Conservation (phyloP, 1,284 basidiomycete genomes). For the Heterobasidion occidentale region DNA sequence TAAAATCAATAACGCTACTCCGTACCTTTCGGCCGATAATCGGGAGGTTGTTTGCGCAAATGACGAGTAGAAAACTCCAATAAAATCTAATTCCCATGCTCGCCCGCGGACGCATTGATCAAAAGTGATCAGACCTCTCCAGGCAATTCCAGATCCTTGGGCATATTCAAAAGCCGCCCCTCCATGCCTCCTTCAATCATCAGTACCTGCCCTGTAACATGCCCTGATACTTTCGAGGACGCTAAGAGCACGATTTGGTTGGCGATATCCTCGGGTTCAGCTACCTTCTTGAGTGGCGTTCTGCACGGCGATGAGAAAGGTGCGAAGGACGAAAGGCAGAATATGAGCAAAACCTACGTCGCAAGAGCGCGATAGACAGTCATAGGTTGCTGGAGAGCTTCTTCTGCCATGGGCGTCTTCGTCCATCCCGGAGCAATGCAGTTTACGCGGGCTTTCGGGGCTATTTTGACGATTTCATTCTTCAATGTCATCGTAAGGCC, state of each 20-base stretch:
- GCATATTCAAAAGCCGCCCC: constrained; percentile 42
- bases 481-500: constrained; percentile 63
- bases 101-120: too few relatives aligned
- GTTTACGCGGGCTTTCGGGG: constrained; percentile 65
- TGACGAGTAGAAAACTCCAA: too few relatives aligned
- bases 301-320: constrained; percentile 24
- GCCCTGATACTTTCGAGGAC: constrained; percentile 57
- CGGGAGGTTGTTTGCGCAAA: too few relatives aligned
- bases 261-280: constrained; percentile 54
- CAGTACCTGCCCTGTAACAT: constrained; percentile 62
- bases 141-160: constrained; percentile 22
- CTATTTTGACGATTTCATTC: constrained; percentile 75
- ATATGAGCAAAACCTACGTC: constrained; percentile 37
- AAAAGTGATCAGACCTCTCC: not conserved
- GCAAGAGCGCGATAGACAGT: constrained; percentile 49
- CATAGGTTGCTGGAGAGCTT: constrained; percentile 35
- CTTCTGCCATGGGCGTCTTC: constrained; percentile 50
- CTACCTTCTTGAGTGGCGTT: constrained; percentile 67
- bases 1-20: too few relatives aligned
- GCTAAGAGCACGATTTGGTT: constrained; percentile 58
- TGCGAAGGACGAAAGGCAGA: not conserved
- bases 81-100: too few relatives aligned
- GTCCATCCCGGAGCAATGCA: constrained; percentile 69
- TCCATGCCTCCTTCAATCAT: constrained; percentile 78
- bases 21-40: too few relatives aligned